Evolutionary conservation across 441 rosid genomes (phyloP).

Genomic region (Sinapis alba): DNA sequence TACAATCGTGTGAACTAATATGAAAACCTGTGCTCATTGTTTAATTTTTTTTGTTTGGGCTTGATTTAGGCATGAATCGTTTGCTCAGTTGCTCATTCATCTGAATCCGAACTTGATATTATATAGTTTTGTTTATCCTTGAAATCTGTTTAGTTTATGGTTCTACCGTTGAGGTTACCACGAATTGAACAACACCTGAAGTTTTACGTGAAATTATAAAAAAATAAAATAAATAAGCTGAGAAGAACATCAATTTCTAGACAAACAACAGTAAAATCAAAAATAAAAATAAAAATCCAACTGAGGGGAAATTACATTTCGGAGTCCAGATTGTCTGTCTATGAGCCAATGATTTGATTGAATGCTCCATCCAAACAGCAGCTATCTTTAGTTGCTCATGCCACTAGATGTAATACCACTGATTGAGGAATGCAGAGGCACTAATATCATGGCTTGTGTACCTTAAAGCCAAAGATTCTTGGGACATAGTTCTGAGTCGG

Average conservation of each 20-base stretch:
- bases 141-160: too few relatives aligned
- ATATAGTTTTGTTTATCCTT: too few relatives aligned
- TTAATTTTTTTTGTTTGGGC: too few relatives aligned
- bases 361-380: not conserved
- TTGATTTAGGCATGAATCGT: too few relatives aligned
- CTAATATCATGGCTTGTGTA: constrained; percentile 53
- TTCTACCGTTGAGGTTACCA: not conserved
- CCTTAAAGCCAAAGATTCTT: constrained; percentile 91
- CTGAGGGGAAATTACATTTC: not conserved
- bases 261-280: constrained; percentile 16
- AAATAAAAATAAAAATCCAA: constrained; percentile 9
- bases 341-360: too few relatives aligned
- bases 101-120: too few relatives aligned
- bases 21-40: too few relatives aligned
- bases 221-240: not conserved
- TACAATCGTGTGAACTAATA: not conserved
- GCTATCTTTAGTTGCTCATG: not conserved
- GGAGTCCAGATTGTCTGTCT: not conserved
- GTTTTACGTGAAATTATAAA: constrained; percentile 7
- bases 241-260: not conserved
- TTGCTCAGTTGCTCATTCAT: too few relatives aligned
- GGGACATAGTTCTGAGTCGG: constrained; percentile 73
- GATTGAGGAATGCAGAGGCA: constrained; percentile 7
- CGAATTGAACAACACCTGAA: not conserved
- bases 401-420: not conserved